A percentile compares a stretch with the other conserved stretches of the same genome.
These are phyloP conservation scores for Parmelia sp. DNA, from an alignment of 495 filamentous ascomycete species.

Conservation along the genomic window DNA sequence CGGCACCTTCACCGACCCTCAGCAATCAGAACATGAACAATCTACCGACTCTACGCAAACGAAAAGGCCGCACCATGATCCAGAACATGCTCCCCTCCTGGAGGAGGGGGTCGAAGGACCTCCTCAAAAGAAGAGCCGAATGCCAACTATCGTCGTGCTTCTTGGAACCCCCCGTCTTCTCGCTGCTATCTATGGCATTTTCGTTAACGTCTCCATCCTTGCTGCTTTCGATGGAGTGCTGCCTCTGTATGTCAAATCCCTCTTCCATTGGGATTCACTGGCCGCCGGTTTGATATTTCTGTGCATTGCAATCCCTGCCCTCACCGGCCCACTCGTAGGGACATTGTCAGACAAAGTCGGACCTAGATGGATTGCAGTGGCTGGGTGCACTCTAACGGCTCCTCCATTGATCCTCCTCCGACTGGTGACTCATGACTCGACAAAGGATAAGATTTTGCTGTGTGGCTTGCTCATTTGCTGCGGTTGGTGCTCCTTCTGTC, in stretches of 20 bases:
- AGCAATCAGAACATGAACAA: slow-evolving; percentile 5
- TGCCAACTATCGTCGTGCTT: slow-evolving; percentile 40
- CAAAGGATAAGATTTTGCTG: slow-evolving; percentile 33
- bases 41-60: background rate
- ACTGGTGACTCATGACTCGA: slow-evolving; percentile 36
- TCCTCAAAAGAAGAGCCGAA: slow-evolving; percentile 21
- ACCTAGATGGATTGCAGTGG: slow-evolving; percentile 41
- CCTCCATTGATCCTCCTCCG: slow-evolving; percentile 47
- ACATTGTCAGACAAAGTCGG: slow-evolving; percentile 46
- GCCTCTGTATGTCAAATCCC: slow-evolving; percentile 39
- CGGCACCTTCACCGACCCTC: slow-evolving; percentile 19
- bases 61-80: background rate
- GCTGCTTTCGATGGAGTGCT: slow-evolving; percentile 45
- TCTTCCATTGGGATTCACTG: slow-evolving; percentile 54
- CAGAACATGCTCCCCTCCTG: slow-evolving; percentile 12
- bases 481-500: slow-evolving; percentile 13
- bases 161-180: slow-evolving; percentile 39
- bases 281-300: slow-evolving; percentile 55
- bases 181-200: slow-evolving; percentile 38
- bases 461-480: slow-evolving; percentile 33
- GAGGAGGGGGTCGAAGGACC: background rate
- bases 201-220: slow-evolving; percentile 45
- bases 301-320: slow-evolving; percentile 41
- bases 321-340: slow-evolving; percentile 33
- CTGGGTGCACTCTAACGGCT: slow-evolving; percentile 44